Evolutionary conservation across 106 monocot species (phyloP).

Genomic region (Dendrobium chrysotoxum): DNA sequence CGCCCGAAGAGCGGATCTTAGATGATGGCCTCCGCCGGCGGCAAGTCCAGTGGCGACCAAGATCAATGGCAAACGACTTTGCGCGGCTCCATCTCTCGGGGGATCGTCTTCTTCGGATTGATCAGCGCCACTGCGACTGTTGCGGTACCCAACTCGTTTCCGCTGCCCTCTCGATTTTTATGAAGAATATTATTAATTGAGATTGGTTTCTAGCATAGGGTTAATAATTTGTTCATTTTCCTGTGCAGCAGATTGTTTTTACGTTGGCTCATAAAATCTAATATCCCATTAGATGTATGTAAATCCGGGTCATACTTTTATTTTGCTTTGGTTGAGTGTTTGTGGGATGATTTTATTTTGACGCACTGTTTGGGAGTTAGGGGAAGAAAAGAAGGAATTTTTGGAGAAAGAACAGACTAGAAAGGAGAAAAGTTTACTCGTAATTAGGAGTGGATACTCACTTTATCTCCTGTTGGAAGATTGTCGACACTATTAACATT

Average conservation of each 20-base stretch:
- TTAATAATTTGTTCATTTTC: background rate
- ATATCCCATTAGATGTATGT: background rate
- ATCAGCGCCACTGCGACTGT: constrained; percentile 36
- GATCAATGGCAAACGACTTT: constrained; percentile 7
- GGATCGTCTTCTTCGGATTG: constrained; percentile 31
- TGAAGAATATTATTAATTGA: background rate
- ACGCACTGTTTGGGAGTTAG: background rate
- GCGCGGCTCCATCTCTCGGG: constrained; percentile 15
- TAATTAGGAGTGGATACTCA: background rate
- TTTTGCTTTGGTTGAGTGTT: background rate
- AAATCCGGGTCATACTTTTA: background rate
- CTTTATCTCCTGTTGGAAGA: no score
- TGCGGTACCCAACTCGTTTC: constrained; percentile 22
- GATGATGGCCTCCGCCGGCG: constrained; percentile 3
- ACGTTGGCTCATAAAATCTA: background rate
- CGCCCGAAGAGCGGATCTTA: background rate
- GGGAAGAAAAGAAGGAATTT: background rate
- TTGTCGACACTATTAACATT: no score
- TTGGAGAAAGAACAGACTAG: background rate
- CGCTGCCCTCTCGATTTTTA: background rate
- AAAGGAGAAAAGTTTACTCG: background rate
- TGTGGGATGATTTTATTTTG: background rate
- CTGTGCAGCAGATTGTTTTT: background rate
- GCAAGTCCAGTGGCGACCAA: background rate
- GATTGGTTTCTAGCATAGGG: background rate